These are phyloP conservation scores for Scheffersomyces parashehatae DNA, from an alignment of 1,139 yeast species.

Conservation along the genomic window DNA sequence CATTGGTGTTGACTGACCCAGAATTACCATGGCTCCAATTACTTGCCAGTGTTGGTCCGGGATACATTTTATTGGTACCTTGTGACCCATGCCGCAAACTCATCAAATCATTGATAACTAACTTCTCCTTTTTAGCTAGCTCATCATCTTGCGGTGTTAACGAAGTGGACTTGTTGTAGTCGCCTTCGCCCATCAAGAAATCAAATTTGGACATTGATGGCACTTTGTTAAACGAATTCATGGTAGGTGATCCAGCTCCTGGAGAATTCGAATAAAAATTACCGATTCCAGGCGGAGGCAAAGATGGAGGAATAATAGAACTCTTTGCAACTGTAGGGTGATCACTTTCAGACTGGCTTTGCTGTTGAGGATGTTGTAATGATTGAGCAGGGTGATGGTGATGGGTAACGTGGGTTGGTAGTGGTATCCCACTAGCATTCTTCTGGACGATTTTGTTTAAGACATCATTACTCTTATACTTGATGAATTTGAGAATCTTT, in stretches of 20 bases:
- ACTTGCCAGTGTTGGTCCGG: background rate
- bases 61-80: background rate
- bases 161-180: conserved; percentile 14
- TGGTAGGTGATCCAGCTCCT: conserved; percentile 5
- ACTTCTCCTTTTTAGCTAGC: conserved; percentile 34
- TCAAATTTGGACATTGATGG: conserved; percentile 33
- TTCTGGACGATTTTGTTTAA: conserved; percentile 5
- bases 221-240: conserved; percentile 18
- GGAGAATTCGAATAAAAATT: conserved; percentile 9
- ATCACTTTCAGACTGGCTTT: background rate
- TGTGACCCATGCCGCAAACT: conserved; percentile 16
- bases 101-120: conserved; percentile 39
- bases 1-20: background rate
- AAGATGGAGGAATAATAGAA: background rate
- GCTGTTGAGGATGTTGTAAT: background rate
- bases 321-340: too few relatives aligned
- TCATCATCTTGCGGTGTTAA: conserved; percentile 15
- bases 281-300: conserved; percentile 3
- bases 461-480: conserved; percentile 34
- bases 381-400: conserved; percentile 1
- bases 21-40: background rate
- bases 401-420: conserved; percentile 3
- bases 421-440: background rate
- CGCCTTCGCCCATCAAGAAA: conserved; percentile 30
- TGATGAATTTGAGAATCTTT: conserved; percentile 43